Conservation (phyloP, 148 eudicot genomes). For the Amaranthus cruentus region DNA sequence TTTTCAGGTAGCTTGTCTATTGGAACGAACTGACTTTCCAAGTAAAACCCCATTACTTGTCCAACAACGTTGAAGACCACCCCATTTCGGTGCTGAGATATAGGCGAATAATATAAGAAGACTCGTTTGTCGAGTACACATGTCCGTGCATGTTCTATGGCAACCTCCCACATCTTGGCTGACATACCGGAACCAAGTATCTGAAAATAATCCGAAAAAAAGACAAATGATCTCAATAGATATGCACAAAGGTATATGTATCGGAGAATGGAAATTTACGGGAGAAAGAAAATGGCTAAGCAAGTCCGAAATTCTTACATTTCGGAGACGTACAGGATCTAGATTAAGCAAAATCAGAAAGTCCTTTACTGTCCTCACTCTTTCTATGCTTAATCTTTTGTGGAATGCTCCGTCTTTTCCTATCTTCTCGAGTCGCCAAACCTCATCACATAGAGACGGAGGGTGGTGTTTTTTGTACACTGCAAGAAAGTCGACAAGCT, state of each 20-base stretch:
- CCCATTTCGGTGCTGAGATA: slow-evolving; percentile 41
- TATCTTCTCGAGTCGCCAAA: slow-evolving; percentile 69
- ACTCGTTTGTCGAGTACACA: slow-evolving; percentile 50
- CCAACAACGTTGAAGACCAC: slow-evolving; percentile 74
- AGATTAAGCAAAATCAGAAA: slow-evolving; percentile 54
- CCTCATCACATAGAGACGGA: slow-evolving; percentile 62
- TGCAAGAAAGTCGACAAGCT: slow-evolving; percentile 30
- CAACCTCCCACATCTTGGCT: slow-evolving; percentile 66
- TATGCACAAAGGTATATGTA: too few species aligned
- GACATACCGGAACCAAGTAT: slow-evolving; percentile 78
- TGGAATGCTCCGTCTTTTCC: slow-evolving; percentile 72
- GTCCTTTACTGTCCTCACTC: slow-evolving; percentile 63
- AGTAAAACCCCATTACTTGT: slow-evolving; percentile 56
- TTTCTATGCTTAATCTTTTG: slow-evolving; percentile 49
- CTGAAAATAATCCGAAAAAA: slow-evolving; percentile 26
- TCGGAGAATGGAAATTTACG: background rate
- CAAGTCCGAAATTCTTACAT: slow-evolving; percentile 35
- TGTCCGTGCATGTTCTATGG: slow-evolving; percentile 59
- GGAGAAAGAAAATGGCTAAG: background rate
- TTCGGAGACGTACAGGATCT: slow-evolving; percentile 56
- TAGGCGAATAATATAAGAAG: slow-evolving; percentile 41
- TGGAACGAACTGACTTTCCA: slow-evolving; percentile 48
- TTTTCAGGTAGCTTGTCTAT: slow-evolving; percentile 58
- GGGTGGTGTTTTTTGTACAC: slow-evolving; percentile 81
- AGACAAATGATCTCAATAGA: too few species aligned